Evolutionary conservation across 371 early-diverging fungal species (phyloP), one percentile per base, ranked within the genome.

Genomic region (Circinella umbellata): DNA sequence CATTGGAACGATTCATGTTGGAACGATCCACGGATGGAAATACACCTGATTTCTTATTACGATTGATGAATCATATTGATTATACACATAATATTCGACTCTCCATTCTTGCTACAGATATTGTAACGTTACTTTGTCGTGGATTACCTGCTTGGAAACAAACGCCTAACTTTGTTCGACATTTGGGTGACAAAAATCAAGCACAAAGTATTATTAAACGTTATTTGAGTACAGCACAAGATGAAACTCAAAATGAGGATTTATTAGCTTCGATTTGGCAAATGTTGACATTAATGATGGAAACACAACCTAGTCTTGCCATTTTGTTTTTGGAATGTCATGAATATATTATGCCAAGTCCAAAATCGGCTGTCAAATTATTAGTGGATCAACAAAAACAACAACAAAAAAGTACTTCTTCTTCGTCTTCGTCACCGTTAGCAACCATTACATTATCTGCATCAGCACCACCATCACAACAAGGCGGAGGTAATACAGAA

Each of bases 351-450:
- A 76, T 84, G 82, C 84, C 84, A 4, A 84, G 84, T 59, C 84
- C 84, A 7, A 84, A 84, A 55, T 80, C 84, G 8, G 79, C 84
- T 8, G 72, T 73, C 55, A 84, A 84, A 64, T 80, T 90, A 62
- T 69, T 81, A 71, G 89, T 87, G 34, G 90, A 92, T 66, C 86
- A 88, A 59, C 80, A 82, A 49, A 79, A 78, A 3, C 79, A 77
- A 5, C 27, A 82, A 49, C 80, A 78, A 3, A 78, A 77, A 5
- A n/a, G 3, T 1, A 14, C 0, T 51, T 0, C 3, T 15, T 15
- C 51, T 51, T 47, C 18, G 54, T 20, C 54, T 3, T 54, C 54
- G 1, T n/a, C 54, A 3, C 1, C 54, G 18, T n/a, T 8, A 4
- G n/a, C 54, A 20, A n/a, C n/a, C 3, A 57, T 11, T 13, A 49